Evolutionary conservation across 257 asterid genomes (phyloP).

Genomic region (Solanum pinnatisectum): DNA sequence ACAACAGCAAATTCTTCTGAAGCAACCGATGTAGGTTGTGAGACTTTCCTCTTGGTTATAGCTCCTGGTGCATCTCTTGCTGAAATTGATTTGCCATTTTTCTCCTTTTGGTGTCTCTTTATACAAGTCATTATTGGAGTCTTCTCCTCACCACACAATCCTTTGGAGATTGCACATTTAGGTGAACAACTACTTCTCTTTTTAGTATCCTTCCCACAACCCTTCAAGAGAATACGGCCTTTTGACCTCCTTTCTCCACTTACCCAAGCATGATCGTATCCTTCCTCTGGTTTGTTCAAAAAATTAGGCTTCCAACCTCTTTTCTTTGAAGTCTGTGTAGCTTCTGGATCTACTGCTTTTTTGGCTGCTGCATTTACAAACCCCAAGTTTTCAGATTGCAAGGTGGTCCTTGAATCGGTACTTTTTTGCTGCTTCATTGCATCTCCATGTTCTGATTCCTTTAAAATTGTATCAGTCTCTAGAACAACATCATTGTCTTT

Average conservation of each 20-base stretch:
- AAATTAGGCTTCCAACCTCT: slow-evolving; percentile 7
- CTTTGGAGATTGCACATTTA: background rate
- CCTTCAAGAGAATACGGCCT: background rate
- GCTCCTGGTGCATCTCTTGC: background rate
- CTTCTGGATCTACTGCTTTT: background rate
- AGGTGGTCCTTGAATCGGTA: background rate
- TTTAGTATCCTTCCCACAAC: background rate
- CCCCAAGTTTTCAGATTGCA: background rate
- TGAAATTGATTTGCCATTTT: background rate
- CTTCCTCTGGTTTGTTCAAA: slow-evolving; percentile 9
- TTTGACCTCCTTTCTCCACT: background rate
- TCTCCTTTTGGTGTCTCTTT: background rate
- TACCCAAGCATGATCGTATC: slow-evolving; percentile 2
- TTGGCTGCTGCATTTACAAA: background rate
- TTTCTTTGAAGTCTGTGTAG: background rate
- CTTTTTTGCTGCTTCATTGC: background rate
- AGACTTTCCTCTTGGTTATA: background rate
- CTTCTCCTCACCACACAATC: background rate
- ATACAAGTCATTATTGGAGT: background rate
- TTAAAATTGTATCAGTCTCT: background rate
- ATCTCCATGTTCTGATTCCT: background rate
- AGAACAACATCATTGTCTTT: background rate
- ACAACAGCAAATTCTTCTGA: background rate
- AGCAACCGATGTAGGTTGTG: background rate
- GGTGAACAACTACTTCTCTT: background rate